phyloP scores from a whole-genome alignment of 2,329 filamentous ascomycete species.

The Paracamarosporium sp. region DNA sequence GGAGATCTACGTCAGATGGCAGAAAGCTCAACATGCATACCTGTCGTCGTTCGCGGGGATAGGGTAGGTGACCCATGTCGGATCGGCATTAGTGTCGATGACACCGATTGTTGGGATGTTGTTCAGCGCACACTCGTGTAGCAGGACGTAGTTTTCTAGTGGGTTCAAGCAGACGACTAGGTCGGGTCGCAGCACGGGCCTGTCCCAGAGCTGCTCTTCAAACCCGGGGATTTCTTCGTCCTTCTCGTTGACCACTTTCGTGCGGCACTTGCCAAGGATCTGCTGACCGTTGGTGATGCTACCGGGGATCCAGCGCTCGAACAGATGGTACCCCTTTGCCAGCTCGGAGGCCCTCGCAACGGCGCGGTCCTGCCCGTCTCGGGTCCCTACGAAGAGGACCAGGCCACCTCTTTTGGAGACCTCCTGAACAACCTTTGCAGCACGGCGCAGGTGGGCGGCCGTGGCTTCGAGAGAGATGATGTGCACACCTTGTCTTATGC shows the following conservation, averaged over 20 bases:
- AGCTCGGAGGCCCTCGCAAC: constrained; percentile 83
- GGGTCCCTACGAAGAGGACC: constrained; percentile 89
- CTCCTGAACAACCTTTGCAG: constrained; percentile 89
- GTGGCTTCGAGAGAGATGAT: constrained; percentile 92
- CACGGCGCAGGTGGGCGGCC: constrained; percentile 86
- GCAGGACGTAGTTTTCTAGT: constrained; percentile 84
- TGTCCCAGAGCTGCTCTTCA: constrained; percentile 67
- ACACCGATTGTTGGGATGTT: constrained; percentile 94
- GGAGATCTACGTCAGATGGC: not conserved
- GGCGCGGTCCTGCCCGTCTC: constrained; percentile 78
- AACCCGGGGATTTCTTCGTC: constrained; percentile 72
- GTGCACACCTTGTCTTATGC: constrained; percentile 85
- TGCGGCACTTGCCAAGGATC: constrained; percentile 73
- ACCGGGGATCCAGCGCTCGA: constrained; percentile 91
- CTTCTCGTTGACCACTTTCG: constrained; percentile 78
- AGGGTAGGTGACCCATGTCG: constrained; percentile 92
- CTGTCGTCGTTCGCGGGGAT: constrained; percentile 98
- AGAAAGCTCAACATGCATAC: constrained; percentile 53
- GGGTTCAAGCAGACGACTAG: constrained; percentile 93
- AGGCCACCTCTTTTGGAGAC: constrained; percentile 83
- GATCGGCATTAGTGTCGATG: constrained; percentile 91
- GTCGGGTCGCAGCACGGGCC: constrained; percentile 79
- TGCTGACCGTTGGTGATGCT: constrained; percentile 91
- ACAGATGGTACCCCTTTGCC: constrained; percentile 83
- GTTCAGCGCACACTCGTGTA: constrained; percentile 89